Conservation (phyloP, 148 eudicot genomes). For the Rhododendron ovatum region DNA sequence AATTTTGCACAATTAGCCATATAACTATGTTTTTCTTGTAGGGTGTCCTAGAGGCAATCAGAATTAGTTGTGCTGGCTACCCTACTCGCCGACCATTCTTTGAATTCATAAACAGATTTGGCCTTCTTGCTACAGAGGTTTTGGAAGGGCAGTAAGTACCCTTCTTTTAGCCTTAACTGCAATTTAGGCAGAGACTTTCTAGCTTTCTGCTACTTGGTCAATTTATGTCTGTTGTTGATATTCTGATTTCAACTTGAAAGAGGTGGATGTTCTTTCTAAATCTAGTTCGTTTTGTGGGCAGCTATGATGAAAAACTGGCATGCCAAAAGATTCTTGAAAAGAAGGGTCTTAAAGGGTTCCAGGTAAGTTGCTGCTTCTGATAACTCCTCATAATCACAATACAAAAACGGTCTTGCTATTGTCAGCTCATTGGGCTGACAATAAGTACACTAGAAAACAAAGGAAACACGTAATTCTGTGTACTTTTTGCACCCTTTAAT, state of each 20-base stretch:
- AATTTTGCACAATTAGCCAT: not conserved
- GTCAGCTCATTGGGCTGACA: too few species aligned
- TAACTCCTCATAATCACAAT: not conserved
- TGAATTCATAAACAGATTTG: constrained; percentile 94
- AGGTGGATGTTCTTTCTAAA: constrained; percentile 4
- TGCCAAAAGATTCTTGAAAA: constrained; percentile 81
- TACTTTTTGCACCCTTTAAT: too few species aligned
- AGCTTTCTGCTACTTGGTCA: not conserved
- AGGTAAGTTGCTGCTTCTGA: constrained; percentile 40
- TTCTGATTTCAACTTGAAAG: not conserved
- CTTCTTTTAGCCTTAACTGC: constrained; percentile 12
- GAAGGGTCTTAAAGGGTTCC: constrained; percentile 80
- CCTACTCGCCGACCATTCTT: constrained; percentile 98
- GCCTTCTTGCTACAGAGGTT: constrained; percentile 81
- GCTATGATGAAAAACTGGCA: constrained; percentile 79
- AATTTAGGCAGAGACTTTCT: not conserved
- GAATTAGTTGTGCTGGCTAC: constrained; percentile 98
- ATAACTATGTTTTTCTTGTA: constrained; percentile 22
- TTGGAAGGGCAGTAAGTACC: constrained; percentile 59
- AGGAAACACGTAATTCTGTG: too few species aligned
- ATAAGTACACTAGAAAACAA: too few species aligned
- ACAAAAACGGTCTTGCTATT: not conserved
- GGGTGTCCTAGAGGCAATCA: constrained; percentile 99
- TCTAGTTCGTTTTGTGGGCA: constrained; percentile 29
- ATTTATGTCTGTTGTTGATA: not conserved